These are phyloP conservation scores for Aspergillus hiratsukae DNA, from an alignment of 2,329 filamentous ascomycete genomes.

Conservation along the genomic window DNA sequence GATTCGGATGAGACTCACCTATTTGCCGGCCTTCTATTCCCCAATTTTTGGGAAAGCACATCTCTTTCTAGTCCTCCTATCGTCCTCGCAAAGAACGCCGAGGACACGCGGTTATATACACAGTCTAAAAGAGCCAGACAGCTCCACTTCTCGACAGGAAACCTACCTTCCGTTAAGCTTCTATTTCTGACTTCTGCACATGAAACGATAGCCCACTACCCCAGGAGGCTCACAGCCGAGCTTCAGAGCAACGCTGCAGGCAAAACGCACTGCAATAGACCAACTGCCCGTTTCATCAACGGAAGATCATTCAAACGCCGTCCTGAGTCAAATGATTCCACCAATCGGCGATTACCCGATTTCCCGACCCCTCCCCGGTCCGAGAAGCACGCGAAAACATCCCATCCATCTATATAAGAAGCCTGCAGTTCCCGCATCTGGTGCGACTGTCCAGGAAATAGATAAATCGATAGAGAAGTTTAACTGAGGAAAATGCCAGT, in stretches of 20 bases:
- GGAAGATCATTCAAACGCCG: neutral
- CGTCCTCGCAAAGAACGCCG: no score
- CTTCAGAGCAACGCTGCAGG: neutral
- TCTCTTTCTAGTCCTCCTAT: no score
- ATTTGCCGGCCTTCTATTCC: no score
- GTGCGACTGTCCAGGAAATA: neutral
- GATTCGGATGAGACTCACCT: no score
- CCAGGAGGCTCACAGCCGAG: neutral
- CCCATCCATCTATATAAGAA: neutral
- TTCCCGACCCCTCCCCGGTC: neutral
- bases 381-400: neutral
- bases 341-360: neutral
- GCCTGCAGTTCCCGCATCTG: neutral
- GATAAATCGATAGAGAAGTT: neutral
- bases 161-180: no score
- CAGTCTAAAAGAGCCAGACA: no score
- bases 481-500: conserved; percentile 31
- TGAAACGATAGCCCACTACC: no score
- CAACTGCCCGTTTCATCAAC: neutral
- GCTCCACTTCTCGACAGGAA: no score
- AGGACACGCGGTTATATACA: no score
- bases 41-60: no score
- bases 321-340: neutral
- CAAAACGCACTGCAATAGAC: neutral
- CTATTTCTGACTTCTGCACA: no score